A percentile compares a stretch with the other conserved stretches of the same genome.
phyloP scores from a whole-genome alignment of 2,329 filamentous ascomycete genomes.

The Ascosphaera apis region DNA sequence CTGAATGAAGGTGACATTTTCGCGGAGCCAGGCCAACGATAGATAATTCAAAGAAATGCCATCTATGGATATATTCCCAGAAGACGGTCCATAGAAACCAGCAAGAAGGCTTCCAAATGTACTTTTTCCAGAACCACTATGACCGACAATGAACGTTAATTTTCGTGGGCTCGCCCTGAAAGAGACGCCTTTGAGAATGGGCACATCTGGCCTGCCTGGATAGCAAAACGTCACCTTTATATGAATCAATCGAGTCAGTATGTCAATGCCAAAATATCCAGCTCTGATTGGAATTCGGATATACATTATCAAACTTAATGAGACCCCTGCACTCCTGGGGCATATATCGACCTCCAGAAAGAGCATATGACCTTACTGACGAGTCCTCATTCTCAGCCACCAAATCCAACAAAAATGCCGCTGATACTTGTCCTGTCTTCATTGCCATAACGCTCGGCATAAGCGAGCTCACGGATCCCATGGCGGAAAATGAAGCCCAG shows the following conservation, averaged over 20 bases:
- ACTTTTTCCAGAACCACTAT: slow-evolving; percentile 80
- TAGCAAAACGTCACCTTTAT: slow-evolving; percentile 67
- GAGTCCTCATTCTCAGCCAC: not conserved
- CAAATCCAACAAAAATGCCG: slow-evolving; percentile 30
- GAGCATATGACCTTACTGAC: no score
- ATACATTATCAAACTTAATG: slow-evolving; percentile 45
- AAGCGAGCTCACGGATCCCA: slow-evolving; percentile 50
- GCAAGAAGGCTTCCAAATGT: slow-evolving; percentile 63
- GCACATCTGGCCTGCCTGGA: slow-evolving; percentile 39
- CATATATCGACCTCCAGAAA: slow-evolving; percentile 10
- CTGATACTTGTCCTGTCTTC: slow-evolving; percentile 57
- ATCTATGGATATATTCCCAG: slow-evolving; percentile 48
- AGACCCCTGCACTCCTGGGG: slow-evolving; percentile 32
- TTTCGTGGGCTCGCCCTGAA: slow-evolving; percentile 38
- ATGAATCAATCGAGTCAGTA: not conserved
- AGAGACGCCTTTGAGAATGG: slow-evolving; percentile 36
- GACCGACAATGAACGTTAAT: slow-evolving; percentile 60
- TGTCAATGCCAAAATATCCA: not conserved
- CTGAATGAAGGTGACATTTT: slow-evolving; percentile 59
- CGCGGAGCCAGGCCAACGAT: slow-evolving; percentile 47
- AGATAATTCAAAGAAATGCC: slow-evolving; percentile 36
- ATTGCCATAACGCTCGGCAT: slow-evolving; percentile 57
- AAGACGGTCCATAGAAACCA: slow-evolving; percentile 46
- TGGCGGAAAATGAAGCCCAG: slow-evolving; percentile 54
- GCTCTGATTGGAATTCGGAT: slow-evolving; percentile 11